A percentile compares a stretch with the other conserved stretches of the same genome.
Evolutionary conservation across 768 basidiomycete species (phyloP).

Genomic region (Lactarius quietus): DNA sequence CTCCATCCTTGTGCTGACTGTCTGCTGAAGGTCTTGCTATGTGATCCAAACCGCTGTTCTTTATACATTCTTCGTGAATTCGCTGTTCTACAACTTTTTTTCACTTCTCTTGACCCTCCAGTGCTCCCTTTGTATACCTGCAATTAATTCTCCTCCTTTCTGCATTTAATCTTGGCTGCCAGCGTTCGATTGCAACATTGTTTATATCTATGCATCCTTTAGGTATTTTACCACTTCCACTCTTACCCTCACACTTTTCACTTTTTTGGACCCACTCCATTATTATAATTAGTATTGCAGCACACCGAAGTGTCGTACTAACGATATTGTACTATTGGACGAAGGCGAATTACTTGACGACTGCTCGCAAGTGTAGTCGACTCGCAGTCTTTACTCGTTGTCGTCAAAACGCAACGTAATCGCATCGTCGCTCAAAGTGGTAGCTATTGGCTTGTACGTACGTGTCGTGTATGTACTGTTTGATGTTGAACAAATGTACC

Average conservation of each 20-base stretch:
- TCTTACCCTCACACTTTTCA: conserved; percentile 10
- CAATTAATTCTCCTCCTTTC: conserved; percentile 12
- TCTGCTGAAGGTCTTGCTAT: neutral
- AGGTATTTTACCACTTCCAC: conserved; percentile 9
- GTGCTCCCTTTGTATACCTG: conserved; percentile 21
- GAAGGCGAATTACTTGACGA: conserved; percentile 15
- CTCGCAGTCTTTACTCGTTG: neutral
- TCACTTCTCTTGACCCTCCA: neutral
- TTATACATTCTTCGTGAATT: conserved; percentile 14
- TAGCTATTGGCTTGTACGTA: neutral
- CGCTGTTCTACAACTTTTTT: conserved; percentile 6
- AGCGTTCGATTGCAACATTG: conserved; percentile 13
- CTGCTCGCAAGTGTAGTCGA: neutral
- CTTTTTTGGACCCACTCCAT: conserved; percentile 13
- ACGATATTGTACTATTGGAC: conserved; percentile 20
- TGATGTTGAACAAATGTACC: neutral
- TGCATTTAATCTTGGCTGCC: conserved; percentile 19
- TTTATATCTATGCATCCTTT: conserved; percentile 23
- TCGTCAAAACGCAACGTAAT: neutral
- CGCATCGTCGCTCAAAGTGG: neutral
- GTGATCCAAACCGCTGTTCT: neutral
- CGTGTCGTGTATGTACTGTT: neutral
- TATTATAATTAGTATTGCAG: conserved; percentile 21
- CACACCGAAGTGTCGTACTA: conserved; percentile 16
- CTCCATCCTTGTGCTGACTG: neutral